These are phyloP conservation scores for Penicillium sp. DNA, from an alignment of 2,329 filamentous ascomycete genomes.

Conservation along the genomic window DNA sequence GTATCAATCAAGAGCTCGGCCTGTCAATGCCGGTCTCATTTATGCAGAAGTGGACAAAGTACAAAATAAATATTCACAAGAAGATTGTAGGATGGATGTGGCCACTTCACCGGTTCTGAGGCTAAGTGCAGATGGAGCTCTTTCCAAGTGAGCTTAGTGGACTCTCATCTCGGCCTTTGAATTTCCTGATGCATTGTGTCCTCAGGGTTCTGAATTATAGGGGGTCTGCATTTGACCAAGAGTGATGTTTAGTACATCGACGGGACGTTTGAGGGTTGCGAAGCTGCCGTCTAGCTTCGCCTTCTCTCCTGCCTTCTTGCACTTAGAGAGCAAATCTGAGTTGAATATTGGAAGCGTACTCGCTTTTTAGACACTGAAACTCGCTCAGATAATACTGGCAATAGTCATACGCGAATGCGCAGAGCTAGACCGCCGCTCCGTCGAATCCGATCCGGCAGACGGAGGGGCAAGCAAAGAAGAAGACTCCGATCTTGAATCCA, in stretches of 20 bases:
- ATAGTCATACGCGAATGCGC: slow-evolving; percentile 49
- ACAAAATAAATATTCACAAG: background rate
- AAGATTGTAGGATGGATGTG: background rate
- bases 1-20: background rate
- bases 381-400: slow-evolving; percentile 46
- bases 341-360: background rate
- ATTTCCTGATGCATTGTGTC: too few relatives aligned
- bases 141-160: background rate
- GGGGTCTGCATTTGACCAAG: background rate
- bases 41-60: background rate
- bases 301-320: background rate
- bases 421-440: slow-evolving; percentile 31
- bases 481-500: slow-evolving; percentile 21
- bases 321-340: background rate
- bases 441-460: slow-evolving; percentile 23
- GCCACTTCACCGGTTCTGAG: background rate
- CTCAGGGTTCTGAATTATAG: background rate
- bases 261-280: background rate
- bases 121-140: background rate
- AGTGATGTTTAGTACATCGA: background rate
- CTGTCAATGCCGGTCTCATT: background rate
- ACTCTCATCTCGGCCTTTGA: too few relatives aligned
- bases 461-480: slow-evolving; percentile 25
- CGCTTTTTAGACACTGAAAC: background rate
- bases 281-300: background rate